Evolutionary conservation across 2,329 filamentous ascomycete species (phyloP).

Genomic region (Macrophomina pseudophaseolina): DNA sequence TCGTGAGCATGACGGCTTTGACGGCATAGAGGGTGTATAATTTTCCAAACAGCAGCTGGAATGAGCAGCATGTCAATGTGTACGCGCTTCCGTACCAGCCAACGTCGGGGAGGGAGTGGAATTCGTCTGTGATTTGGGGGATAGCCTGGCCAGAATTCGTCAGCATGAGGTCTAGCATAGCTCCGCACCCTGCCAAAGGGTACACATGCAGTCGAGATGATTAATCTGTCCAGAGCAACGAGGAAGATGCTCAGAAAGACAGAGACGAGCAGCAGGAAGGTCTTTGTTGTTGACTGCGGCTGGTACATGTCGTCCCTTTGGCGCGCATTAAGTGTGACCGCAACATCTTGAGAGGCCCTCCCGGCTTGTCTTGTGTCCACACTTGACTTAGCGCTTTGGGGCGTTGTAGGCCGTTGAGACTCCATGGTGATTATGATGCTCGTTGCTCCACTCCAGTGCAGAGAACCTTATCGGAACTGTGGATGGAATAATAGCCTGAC

Average conservation of each 20-base stretch:
- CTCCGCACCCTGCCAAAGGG: background rate
- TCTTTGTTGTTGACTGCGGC: background rate
- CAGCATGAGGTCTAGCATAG: background rate
- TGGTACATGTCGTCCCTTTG: background rate
- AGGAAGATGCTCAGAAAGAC: conserved; percentile 8
- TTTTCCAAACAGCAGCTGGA: conserved; percentile 55
- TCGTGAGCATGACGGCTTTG: conserved; percentile 40
- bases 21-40: conserved; percentile 49
- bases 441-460: background rate
- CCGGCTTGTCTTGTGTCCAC: background rate
- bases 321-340: background rate
- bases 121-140: conserved; percentile 37
- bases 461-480: background rate
- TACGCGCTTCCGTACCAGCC: conserved; percentile 49
- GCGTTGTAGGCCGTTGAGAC: background rate
- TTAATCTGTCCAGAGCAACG: conserved; percentile 1
- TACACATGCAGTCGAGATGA: background rate
- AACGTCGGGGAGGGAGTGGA: conserved; percentile 38
- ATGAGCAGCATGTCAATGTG: conserved; percentile 51
- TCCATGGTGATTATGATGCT: conserved; percentile 5
- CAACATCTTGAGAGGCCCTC: background rate
- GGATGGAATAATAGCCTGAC: background rate
- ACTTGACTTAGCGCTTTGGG: background rate
- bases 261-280: background rate
- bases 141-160: conserved; percentile 36